Evolutionary conservation across 257 asterid species (phyloP).

Genomic region (Solanum dulcamara): DNA sequence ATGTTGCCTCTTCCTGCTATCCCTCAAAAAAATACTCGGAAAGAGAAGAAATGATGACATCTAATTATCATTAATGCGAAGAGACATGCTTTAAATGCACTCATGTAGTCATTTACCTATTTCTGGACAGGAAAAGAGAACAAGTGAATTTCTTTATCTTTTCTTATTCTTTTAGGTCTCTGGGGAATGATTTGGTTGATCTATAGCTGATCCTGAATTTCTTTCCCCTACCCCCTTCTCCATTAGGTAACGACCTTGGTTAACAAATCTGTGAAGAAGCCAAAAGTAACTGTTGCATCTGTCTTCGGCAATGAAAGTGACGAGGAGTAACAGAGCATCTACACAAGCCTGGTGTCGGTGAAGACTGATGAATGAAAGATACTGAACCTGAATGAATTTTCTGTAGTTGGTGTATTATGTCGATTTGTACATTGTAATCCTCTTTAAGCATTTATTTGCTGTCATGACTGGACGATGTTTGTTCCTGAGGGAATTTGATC

Average conservation of each 20-base stretch:
- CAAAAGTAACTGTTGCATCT: conserved; percentile 58
- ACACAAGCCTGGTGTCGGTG: background rate
- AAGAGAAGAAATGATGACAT: background rate
- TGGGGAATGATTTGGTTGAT: background rate
- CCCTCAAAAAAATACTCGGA: background rate
- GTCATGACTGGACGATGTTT: background rate
- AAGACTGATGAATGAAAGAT: background rate
- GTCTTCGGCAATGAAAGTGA: conserved; percentile 72
- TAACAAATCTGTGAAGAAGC: conserved; percentile 50
- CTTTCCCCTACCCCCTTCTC: background rate
- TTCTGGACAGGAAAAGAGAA: background rate
- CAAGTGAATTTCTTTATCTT: background rate
- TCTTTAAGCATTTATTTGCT: background rate
- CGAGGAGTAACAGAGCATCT: conserved; percentile 37
- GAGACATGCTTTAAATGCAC: background rate
- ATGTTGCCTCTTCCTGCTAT: background rate
- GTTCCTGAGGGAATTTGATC: background rate
- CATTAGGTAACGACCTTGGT: conserved; percentile 32
- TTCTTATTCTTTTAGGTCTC: background rate
- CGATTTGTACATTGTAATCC: background rate
- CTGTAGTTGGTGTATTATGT: background rate
- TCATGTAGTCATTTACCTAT: background rate
- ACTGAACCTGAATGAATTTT: background rate
- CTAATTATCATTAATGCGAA: background rate
- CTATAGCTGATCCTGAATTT: background rate